These are phyloP conservation scores for Neurospora sp. DNA, from an alignment of 495 filamentous ascomycete genomes.

Conservation along the genomic window DNA sequence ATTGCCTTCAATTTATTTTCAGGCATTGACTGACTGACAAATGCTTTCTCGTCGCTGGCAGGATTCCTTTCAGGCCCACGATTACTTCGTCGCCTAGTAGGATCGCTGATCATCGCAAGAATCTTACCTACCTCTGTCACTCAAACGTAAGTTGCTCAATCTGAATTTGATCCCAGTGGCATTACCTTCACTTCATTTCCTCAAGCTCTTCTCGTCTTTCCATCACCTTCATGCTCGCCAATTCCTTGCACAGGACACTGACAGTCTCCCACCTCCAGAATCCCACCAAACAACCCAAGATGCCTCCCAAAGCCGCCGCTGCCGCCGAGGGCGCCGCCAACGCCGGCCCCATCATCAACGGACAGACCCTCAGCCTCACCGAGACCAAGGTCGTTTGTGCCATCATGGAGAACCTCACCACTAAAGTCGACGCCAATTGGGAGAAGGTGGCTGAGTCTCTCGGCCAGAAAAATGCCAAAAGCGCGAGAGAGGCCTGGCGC, in stretches of 20 bases:
- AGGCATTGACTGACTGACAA: too few relatives aligned
- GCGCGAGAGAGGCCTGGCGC: slow-evolving; percentile 8
- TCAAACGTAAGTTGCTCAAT: background rate
- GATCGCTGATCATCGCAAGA: background rate
- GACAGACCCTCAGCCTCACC: background rate
- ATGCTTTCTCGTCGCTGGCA: too few relatives aligned
- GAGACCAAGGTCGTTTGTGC: slow-evolving; percentile 2
- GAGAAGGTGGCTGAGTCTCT: background rate
- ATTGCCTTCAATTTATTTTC: too few relatives aligned
- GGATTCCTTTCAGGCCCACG: too few relatives aligned
- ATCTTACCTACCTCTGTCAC: background rate
- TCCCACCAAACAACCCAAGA: background rate
- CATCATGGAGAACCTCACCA: background rate
- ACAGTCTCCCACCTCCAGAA: background rate
- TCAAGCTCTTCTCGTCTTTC: too few relatives aligned
- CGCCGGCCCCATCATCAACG: background rate
- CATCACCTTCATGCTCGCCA: too few relatives aligned
- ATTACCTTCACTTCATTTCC: too few relatives aligned
- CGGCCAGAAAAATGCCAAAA: background rate
- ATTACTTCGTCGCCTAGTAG: too few relatives aligned
- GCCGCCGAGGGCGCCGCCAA: background rate
- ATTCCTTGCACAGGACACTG: background rate
- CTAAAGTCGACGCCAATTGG: slow-evolving; percentile 6
- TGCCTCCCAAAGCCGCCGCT: slow-evolving; percentile 1
- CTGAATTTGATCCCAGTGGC: background rate